These are phyloP conservation scores for Calonectria montana DNA, from an alignment of 2,329 filamentous ascomycete genomes.

Conservation along the genomic window DNA sequence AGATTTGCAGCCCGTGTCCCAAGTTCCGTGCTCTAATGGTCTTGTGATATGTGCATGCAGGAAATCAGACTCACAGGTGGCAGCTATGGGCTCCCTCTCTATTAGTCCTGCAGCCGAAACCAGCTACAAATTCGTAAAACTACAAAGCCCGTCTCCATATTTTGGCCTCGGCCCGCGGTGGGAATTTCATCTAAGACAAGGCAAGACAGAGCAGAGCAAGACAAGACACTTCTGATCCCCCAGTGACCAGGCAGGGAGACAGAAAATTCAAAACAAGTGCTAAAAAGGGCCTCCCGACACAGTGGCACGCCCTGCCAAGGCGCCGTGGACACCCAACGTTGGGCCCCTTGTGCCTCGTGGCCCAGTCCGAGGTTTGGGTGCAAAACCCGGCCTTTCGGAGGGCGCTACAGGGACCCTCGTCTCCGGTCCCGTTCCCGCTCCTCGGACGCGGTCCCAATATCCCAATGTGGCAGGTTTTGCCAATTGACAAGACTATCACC, in stretches of 20 bases:
- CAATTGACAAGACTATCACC: not conserved
- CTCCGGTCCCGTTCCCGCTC: slow-evolving; percentile 11
- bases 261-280: not conserved
- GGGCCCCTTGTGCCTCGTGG: slow-evolving; percentile 28
- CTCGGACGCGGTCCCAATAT: slow-evolving; percentile 6
- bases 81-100: slow-evolving; percentile 7
- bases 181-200: not conserved
- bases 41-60: not conserved
- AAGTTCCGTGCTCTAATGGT: not conserved
- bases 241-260: not conserved
- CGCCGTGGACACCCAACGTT: not conserved
- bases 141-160: not conserved
- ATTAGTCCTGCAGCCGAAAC: slow-evolving; percentile 16
- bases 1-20: not conserved
- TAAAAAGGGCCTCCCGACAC: slow-evolving; percentile 25
- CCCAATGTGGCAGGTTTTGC: slow-evolving; percentile 15
- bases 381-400: slow-evolving; percentile 8
- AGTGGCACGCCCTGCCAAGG: slow-evolving; percentile 34
- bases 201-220: not conserved
- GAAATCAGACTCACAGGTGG: not conserved
- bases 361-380: slow-evolving; percentile 13
- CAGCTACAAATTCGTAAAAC: not conserved
- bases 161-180: not conserved
- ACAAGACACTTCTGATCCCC: slow-evolving; percentile 1
- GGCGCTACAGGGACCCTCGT: slow-evolving; percentile 24